Conservation (phyloP, 768 basidiomycete species). For the Suillus decipiens region DNA sequence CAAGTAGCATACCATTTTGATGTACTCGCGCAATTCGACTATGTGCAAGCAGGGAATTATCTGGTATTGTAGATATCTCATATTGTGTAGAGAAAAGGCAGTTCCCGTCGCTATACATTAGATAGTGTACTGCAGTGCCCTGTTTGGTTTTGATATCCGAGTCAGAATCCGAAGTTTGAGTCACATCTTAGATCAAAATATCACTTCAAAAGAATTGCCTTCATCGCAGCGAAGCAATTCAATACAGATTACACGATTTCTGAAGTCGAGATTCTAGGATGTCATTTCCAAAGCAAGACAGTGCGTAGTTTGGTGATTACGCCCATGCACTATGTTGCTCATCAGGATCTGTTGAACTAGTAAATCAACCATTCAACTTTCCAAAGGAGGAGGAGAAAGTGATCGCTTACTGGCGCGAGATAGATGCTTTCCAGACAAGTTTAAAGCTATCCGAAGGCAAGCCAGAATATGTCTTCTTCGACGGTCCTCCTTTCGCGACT, state of each 20-base stretch:
- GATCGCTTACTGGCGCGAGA: conserved; percentile 89
- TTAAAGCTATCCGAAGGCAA: conserved; percentile 89
- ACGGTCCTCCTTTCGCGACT: conserved; percentile 96
- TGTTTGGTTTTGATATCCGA: conserved; percentile 6
- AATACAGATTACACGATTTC: neutral
- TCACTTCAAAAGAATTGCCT: neutral
- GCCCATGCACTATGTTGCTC: neutral
- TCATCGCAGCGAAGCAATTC: neutral
- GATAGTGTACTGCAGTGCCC: no score
- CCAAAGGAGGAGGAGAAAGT: conserved; percentile 90
- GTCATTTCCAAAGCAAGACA: conserved; percentile 73
- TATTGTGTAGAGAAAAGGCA: no score
- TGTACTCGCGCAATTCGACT: no score
- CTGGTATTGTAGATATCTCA: no score
- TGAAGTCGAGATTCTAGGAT: conserved; percentile 36
- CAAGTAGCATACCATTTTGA: no score
- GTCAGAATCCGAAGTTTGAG: conserved; percentile 3
- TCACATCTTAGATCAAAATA: conserved; percentile 5
- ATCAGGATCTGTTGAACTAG: conserved; percentile 39
- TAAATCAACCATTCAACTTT: conserved; percentile 78
- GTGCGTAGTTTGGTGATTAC: conserved; percentile 42
- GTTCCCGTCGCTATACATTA: no score
- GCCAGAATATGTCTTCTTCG: conserved; percentile 93
- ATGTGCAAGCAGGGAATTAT: no score
- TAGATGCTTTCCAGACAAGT: conserved; percentile 96